Base-by-base conservation (phyloP, 345 rosid species). In the Passiflora organensis region DNA sequence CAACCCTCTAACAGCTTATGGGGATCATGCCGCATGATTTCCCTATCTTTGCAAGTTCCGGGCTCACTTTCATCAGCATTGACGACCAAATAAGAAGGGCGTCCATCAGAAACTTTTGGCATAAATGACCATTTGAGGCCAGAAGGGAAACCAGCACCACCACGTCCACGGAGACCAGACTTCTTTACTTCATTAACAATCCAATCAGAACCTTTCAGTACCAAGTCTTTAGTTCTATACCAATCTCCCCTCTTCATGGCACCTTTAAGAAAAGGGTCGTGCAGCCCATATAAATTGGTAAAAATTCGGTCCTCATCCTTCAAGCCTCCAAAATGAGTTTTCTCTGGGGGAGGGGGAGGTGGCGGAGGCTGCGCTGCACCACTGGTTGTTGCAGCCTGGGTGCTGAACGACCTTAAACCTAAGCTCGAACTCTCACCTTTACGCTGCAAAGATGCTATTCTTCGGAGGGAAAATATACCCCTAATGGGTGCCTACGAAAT, bases 41-140 rank as follows among this genome's bases (percentile, higher is more conserved):
- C 99, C 78, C 97, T 83, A 62, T 94, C 99, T 70, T 89, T 94
- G 64, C 99, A 89, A 55, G 99, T 94, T 62, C 96, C 97, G 14
- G 99, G 99, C 75, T 94, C 99, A 85, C 99, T 94, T 78, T 94
- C 99, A 83, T 94, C 97, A 28, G 95, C 99, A 51, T 89, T 89
- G 34, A 94, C 97, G 58, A 89, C 99, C 63, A 94, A 89, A 77
- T 89, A 94, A 18, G 96, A 88, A 0, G 99, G 99, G 39, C 96
- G 99, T 0, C 97, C 95, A 69, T 89, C 99, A 48, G 97, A 89
- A 32, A 78, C 84, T 71, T 87, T 87, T n/a, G 97, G 96, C 97
- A 94, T 89, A 70, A 94, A 94, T 10, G 99, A 89, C 99, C 97
- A 87, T 66, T 94, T 94, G 13, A 94, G 97, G 22, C 96, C 99